A percentile compares a stretch with the other conserved stretches of the same genome.
Conservation (phyloP, 2,329 filamentous ascomycete genomes). For the Dactylellina cionopaga region DNA sequence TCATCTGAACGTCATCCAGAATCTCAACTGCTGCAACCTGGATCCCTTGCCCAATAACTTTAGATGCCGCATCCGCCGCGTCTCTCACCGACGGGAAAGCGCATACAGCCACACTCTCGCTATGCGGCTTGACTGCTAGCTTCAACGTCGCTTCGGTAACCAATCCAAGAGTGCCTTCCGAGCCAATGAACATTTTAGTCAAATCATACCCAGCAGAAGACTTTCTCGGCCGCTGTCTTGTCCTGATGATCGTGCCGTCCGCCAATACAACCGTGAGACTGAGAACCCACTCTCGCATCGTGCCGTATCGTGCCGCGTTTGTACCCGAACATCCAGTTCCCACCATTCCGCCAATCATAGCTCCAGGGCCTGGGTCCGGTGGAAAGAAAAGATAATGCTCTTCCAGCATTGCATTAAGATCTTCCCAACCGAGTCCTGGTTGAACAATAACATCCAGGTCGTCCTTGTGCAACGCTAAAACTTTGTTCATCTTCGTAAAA, state of each 20-base stretch:
- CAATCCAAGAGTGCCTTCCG: conserved; percentile 81
- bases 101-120: conserved; percentile 73
- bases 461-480: conserved; percentile 78
- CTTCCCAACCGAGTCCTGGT: conserved; percentile 86
- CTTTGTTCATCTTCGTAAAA: conserved; percentile 84
- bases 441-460: conserved; percentile 81
- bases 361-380: conserved; percentile 87
- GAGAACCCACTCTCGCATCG: conserved; percentile 89
- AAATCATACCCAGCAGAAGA: conserved; percentile 85
- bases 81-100: conserved; percentile 67
- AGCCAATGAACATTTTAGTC: conserved; percentile 80
- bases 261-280: conserved; percentile 83
- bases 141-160: conserved; percentile 87
- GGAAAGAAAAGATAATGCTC: conserved; percentile 86
- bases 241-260: conserved; percentile 82
- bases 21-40: conserved; percentile 93
- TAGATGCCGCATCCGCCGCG: conserved; percentile 81
- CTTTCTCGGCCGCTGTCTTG: conserved; percentile 78
- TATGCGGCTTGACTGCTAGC: conserved; percentile 77
- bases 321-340: conserved; percentile 76
- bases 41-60: conserved; percentile 81
- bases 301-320: conserved; percentile 82
- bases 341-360: conserved; percentile 91
- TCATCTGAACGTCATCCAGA: conserved; percentile 90
- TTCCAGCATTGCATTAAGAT: conserved; percentile 79